Evolutionary conservation across 23 red algal genomes (phyloP), one percentile per base, ranked within the genome.

Genomic region (Gracilariopsis chorda): DNA sequence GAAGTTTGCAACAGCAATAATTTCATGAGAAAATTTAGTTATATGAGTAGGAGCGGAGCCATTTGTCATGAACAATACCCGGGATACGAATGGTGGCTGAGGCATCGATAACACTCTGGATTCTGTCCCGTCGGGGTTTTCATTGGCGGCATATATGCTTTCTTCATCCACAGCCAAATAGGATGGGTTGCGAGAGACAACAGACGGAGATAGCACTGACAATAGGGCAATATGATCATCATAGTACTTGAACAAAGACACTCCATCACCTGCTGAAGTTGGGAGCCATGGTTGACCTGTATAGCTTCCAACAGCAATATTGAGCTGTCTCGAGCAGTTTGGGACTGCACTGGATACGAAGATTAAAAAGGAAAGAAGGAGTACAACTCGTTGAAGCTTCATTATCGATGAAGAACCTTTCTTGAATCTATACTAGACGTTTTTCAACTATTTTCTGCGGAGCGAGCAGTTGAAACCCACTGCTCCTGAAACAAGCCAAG

Each of bases 251-350:
- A 78, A 78, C 4, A 78, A 2, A 2, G 73, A 78, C 11, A 78
- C 51, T 52, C 73, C 48, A 1, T 56, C 24, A 8, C 76, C 76
- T 16, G 76, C 24, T 24, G 76, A 35, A 19, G 48, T 40, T 0
- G 76, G 76, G 2, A 80, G 24, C 76, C 76, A 80, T 9, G 76
- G 76, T 13, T 80, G 76, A 7, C 40, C 21, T 8, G 76, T 80
- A 34, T 80, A 80, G 48, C 51, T 58, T n/a, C 48, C 76, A 19
- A 35, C 32, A 3, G 47, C 48, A 24, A 80, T 44, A 23, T 56
- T 20, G 33, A 80, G 21, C 16, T 11, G 12, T 2, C 17, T 19
- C 6, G 45, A 28, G 45, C 73, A 78, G 45, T 32, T 23, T n/a
- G 13, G 49, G 49, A n/a, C 49, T 13, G 14, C 14, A n/a, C 14